Evolutionary conservation across 2,329 filamentous ascomycete genomes (phyloP).

Genomic region (Coniochaeta sp.): DNA sequence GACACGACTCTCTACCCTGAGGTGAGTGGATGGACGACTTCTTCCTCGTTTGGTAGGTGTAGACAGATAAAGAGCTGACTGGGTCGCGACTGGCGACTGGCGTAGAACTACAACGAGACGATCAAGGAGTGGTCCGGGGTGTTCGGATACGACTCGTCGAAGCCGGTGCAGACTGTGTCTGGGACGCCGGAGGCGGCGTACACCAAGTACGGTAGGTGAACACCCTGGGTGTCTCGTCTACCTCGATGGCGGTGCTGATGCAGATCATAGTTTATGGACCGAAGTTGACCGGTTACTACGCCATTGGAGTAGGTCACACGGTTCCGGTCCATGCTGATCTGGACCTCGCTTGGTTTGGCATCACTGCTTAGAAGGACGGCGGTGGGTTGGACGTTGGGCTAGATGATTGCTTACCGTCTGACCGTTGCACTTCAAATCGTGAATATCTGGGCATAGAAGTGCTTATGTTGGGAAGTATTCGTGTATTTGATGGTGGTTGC

Average conservation of each 20-base stretch:
- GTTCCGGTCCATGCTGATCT: conserved; percentile 23
- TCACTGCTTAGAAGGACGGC: conserved; percentile 6
- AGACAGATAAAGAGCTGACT: conserved; percentile 18
- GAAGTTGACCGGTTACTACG: conserved; percentile 24
- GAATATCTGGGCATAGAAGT: too few species aligned
- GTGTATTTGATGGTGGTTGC: too few species aligned
- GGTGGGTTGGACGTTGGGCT: too few species aligned
- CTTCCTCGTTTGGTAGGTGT: neutral
- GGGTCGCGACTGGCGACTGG: too few species aligned
- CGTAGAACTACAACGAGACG: conserved; percentile 6
- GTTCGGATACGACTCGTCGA: conserved; percentile 22
- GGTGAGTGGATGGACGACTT: conserved; percentile 13
- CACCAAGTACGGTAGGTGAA: conserved; percentile 16
- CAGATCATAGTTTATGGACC: neutral
- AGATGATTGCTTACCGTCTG: too few species aligned
- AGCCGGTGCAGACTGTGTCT: conserved; percentile 14
- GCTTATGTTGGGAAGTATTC: too few species aligned
- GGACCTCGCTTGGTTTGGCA: conserved; percentile 29
- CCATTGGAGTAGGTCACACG: conserved; percentile 24
- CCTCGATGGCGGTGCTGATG: neutral
- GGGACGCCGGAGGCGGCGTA: conserved; percentile 26
- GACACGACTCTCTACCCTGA: conserved; percentile 26
- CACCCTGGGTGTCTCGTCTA: conserved; percentile 23
- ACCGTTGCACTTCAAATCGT: too few species aligned
- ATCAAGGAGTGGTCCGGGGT: conserved; percentile 41